Evolutionary conservation across 306 rosid genomes (phyloP).

Genomic region (Coriaria nepalensis): DNA sequence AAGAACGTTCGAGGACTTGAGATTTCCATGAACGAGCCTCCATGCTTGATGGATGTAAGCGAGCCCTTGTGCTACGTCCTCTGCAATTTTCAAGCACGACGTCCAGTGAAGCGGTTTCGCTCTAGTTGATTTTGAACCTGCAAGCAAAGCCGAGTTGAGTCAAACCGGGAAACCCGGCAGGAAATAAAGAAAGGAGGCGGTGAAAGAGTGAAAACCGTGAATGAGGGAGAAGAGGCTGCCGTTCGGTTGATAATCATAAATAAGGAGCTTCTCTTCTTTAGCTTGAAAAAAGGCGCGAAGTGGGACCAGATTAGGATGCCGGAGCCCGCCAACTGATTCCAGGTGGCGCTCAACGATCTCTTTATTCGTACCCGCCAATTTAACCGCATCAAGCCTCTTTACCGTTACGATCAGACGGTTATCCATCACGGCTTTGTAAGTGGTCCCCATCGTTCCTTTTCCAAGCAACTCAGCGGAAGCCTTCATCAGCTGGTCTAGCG

Average conservation of each 20-base stretch:
- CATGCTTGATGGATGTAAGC: constrained; percentile 95
- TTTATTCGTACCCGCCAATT: constrained; percentile 29
- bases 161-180: neutral
- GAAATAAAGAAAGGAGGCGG: too few species aligned
- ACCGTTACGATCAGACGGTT: constrained; percentile 73
- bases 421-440: constrained; percentile 76
- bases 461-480: constrained; percentile 79
- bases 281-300: constrained; percentile 77
- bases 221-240: constrained; percentile 81
- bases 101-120: constrained; percentile 94
- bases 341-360: constrained; percentile 59
- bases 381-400: constrained; percentile 69
- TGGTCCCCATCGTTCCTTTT: constrained; percentile 55
- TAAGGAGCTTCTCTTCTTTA: constrained; percentile 65
- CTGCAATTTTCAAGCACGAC: constrained; percentile 87
- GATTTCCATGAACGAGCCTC: constrained; percentile 88
- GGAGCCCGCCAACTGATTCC: constrained; percentile 78
- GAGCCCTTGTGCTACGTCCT: constrained; percentile 84
- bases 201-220: constrained; percentile 48
- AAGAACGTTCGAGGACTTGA: constrained; percentile 69
- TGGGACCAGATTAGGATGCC: constrained; percentile 76
- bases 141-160: neutral
- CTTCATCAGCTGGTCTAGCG: constrained; percentile 77
- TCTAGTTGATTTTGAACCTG: constrained; percentile 69
- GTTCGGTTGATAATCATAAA: constrained; percentile 67